A percentile compares a stretch with the other conserved stretches of the same genome.
Evolutionary conservation across 768 basidiomycete genomes (phyloP).

Genomic region (Boletus tomentosulus): DNA sequence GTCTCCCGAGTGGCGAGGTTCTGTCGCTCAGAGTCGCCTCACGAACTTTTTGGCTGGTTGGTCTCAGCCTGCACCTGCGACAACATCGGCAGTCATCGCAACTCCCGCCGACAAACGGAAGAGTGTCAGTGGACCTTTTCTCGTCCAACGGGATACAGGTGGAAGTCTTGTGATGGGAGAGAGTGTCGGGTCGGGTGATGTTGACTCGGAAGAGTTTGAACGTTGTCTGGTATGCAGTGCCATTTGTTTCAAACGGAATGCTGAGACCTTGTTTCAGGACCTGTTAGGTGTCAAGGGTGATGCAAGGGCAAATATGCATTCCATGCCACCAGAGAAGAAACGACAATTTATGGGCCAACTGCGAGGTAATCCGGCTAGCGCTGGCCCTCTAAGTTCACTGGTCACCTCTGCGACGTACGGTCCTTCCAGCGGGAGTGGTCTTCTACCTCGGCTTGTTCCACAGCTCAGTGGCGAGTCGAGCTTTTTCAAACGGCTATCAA

Average conservation of each 20-base stretch:
- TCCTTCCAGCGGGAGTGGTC: conserved; percentile 48
- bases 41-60: conserved; percentile 67
- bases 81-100: conserved; percentile 27
- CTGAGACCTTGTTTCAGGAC: conserved; percentile 44
- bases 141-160: conserved; percentile 46
- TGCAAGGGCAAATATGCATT: conserved; percentile 57
- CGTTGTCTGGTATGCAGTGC: conserved; percentile 57
- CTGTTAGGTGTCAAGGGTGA: conserved; percentile 71
- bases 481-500: conserved; percentile 64
- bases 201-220: conserved; percentile 52
- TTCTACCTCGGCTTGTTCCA: conserved; percentile 66
- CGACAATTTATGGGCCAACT: conserved; percentile 61
- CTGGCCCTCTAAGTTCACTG: conserved; percentile 27
- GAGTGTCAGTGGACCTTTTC: conserved; percentile 69
- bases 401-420: conserved; percentile 52
- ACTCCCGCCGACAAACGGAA: conserved; percentile 42
- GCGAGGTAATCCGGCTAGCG: conserved; percentile 30
- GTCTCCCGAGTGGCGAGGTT: conserved; percentile 48
- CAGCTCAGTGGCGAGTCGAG: conserved; percentile 73
- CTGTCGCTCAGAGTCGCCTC: conserved; percentile 54
- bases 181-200: conserved; percentile 29
- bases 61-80: conserved; percentile 46
- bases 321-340: conserved; percentile 60
- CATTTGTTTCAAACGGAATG: not conserved
- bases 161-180: conserved; percentile 27